These are phyloP conservation scores for Irpex lacteus DNA, from an alignment of 1,284 basidiomycete genomes.

Conservation along the genomic window DNA sequence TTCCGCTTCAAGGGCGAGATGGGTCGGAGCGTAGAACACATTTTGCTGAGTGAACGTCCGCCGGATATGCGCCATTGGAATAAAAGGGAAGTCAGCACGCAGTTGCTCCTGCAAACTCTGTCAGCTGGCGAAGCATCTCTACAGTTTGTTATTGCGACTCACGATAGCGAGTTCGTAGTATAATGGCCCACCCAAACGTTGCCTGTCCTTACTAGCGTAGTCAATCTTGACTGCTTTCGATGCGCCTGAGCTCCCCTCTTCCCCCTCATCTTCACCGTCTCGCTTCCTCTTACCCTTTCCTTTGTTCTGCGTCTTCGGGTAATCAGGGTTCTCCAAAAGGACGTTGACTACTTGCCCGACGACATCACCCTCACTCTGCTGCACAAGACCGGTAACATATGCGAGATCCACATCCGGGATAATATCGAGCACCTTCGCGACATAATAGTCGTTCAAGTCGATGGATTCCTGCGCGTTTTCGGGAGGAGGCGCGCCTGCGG, in stretches of 20 bases:
- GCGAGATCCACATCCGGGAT: constrained; percentile 63
- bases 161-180: constrained; percentile 55
- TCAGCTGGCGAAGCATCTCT: not conserved
- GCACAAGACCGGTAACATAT: constrained; percentile 46
- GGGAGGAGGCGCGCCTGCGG: not conserved
- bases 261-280: constrained; percentile 22
- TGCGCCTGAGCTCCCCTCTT: constrained; percentile 8
- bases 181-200: constrained; percentile 33
- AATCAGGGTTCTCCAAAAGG: constrained; percentile 59
- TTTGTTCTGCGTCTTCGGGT: constrained; percentile 59
- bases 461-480: not conserved
- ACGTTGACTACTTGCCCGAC: constrained; percentile 52
- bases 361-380: constrained; percentile 34
- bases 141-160: constrained; percentile 17
- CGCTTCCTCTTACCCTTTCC: constrained; percentile 46
- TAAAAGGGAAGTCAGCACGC: constrained; percentile 51
- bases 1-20: constrained; percentile 43
- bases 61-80: constrained; percentile 53
- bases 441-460: constrained; percentile 20
- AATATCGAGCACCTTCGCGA: constrained; percentile 59
- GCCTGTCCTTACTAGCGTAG: constrained; percentile 45
- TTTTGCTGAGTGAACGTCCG: constrained; percentile 35
- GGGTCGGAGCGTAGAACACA: constrained; percentile 57
- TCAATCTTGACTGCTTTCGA: constrained; percentile 31
- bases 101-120: constrained; percentile 44